Conservation (phyloP, 768 basidiomycete species). For the Suillus luteus region DNA sequence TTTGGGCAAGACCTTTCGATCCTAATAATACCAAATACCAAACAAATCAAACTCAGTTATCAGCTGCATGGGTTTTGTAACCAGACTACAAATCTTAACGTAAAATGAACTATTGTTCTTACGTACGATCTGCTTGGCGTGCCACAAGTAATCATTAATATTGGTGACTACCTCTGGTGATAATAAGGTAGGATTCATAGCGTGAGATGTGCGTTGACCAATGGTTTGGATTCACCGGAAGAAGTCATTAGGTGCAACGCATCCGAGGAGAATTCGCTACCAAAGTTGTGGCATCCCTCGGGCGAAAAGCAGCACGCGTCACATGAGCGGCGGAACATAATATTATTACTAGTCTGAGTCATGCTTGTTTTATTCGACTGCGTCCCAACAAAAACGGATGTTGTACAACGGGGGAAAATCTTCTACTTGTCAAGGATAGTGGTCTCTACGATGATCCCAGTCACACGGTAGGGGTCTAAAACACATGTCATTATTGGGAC, state of each 20-base stretch:
- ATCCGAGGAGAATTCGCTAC: too few species aligned
- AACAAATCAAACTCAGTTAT: constrained; percentile 1
- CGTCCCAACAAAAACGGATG: constrained; percentile 9
- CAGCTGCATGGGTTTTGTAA: neutral
- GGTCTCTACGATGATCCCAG: constrained; percentile 86
- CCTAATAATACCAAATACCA: constrained; percentile 16
- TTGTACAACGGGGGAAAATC: constrained; percentile 16
- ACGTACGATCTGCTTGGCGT: neutral
- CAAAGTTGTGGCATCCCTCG: too few species aligned
- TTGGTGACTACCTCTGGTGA: neutral
- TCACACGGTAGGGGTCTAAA: constrained; percentile 93
- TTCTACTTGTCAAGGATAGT: constrained; percentile 65
- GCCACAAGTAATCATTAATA: neutral
- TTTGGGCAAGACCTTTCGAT: constrained; percentile 38
- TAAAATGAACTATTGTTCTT: neutral
- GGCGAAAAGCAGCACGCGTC: neutral
- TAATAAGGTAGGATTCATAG: neutral
- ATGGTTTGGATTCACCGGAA: too few species aligned
- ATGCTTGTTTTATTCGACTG: constrained; percentile 23
- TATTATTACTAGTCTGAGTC: constrained; percentile 13
- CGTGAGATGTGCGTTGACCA: neutral
- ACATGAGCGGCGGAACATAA: neutral
- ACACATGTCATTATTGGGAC: constrained; percentile 9
- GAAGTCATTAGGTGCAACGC: neutral
- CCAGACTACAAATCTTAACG: neutral